Base-by-base conservation (phyloP, 192 early-diverging fungal species). In the Rhizoclosmatium globosum region DNA sequence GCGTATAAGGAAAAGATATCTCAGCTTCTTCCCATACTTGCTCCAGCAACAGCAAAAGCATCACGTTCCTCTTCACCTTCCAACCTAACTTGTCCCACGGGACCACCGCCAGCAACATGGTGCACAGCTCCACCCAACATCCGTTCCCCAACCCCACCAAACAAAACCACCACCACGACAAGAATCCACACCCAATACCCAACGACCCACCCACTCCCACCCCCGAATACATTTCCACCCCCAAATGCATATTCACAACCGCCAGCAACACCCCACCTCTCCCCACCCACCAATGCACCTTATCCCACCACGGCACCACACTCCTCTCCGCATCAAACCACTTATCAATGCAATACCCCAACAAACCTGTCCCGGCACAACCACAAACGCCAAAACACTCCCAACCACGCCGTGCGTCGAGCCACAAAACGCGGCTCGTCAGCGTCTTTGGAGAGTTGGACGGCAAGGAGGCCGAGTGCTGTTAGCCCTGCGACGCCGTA, bases 221-320 rank as follows among this genome's bases (percentile, higher is more conserved):
- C 38, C 38, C 61, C 31, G 31, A 31, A 68, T 68, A 77, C 75
- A 21, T 21, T 23, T 11, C 21, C 43, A 86, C 46, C 2, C 87
- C 87, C 7, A 86, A 60, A 31, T 74, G 72, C 13, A 85, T 53
- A 67, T 83, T 86, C 68, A 82, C 71, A n/a, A 85, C 11, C 6
- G 79, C 87, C 61, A 82, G 39, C 57, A 88, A 53, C 23, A 78
- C 60, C 58, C 76, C 31, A 31, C 64, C 4, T 3, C 85, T 71
- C n/a, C 87, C 87, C 3, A 85, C 6, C 82, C 84, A 87, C 85
- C 84, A 84, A 81, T 89, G 87, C 43, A 78, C 58, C 48, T 81
- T 69, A 56, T 88, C 82, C 81, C 80, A 83, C n/a, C 4, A 7
- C 4, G 13, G 13, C 4, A 68, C 7, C 4, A 19, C 11, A 4